Conservation (phyloP, 2,329 filamentous ascomycete genomes). For the Fusarium succisae region DNA sequence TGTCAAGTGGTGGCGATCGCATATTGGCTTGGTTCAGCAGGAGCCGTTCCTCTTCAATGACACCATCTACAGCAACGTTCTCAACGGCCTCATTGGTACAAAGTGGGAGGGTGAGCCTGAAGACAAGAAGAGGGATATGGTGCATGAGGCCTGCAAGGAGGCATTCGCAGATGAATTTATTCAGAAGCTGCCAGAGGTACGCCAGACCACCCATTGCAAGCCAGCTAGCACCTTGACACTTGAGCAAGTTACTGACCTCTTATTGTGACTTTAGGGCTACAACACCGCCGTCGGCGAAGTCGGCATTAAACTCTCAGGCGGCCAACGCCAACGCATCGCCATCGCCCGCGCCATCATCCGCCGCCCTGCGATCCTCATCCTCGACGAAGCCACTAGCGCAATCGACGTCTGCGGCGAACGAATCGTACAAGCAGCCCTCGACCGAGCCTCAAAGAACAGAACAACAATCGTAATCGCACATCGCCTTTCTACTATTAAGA, state of each 20-base stretch:
- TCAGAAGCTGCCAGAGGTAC: slow-evolving; percentile 65
- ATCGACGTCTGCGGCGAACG: slow-evolving; percentile 63
- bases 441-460: slow-evolving; percentile 67
- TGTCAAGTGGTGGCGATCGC: slow-evolving; percentile 68
- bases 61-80: slow-evolving; percentile 70
- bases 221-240: not conserved
- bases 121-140: slow-evolving; percentile 66
- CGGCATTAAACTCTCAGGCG: slow-evolving; percentile 81
- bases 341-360: slow-evolving; percentile 80
- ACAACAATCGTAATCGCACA: slow-evolving; percentile 81
- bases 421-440: slow-evolving; percentile 71
- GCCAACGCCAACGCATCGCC: slow-evolving; percentile 82
- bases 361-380: slow-evolving; percentile 73
- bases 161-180: slow-evolving; percentile 77
- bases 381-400: slow-evolving; percentile 81
- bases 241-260: not conserved
- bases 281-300: slow-evolving; percentile 79
- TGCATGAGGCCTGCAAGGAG: slow-evolving; percentile 70
- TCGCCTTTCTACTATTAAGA: slow-evolving; percentile 76
- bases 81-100: slow-evolving; percentile 64
- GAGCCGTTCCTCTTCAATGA: slow-evolving; percentile 75
- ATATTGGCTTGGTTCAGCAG: slow-evolving; percentile 73
- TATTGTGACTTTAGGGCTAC: slow-evolving; percentile 62
- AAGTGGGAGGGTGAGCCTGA: slow-evolving; percentile 61
- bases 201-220: not conserved